Conservation (phyloP, 306 rosid genomes). For the Trifolium fragiferum region DNA sequence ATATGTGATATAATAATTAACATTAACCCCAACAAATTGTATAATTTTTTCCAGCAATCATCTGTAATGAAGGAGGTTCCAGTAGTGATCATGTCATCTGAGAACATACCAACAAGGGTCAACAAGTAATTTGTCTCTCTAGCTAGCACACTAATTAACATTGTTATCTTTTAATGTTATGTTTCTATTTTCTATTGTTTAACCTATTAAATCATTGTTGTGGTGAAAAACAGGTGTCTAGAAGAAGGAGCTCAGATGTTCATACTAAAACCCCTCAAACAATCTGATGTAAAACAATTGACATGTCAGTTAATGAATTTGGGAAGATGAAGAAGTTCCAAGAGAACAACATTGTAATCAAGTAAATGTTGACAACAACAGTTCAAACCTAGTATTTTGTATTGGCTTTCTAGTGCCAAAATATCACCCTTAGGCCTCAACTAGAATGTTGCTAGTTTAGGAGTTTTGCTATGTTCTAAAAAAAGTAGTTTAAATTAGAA, state of each 20-base stretch:
- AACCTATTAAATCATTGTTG: conserved; percentile 1
- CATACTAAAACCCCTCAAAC: conserved; percentile 84
- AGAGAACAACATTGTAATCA: conserved; percentile 9
- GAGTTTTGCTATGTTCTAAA: neutral
- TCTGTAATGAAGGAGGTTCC: conserved; percentile 88
- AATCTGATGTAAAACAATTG: conserved; percentile 74
- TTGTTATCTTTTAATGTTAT: neutral
- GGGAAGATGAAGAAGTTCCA: conserved; percentile 42
- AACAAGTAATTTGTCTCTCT: conserved; percentile 55
- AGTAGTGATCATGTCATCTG: conserved; percentile 92
- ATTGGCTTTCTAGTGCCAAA: conserved; percentile 6
- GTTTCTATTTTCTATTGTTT: neutral
- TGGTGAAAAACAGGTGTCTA: conserved; percentile 63
- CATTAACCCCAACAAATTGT: neutral
- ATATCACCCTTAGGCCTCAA: conserved; percentile 22
- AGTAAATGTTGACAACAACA: too few species aligned
- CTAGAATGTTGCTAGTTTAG: conserved; percentile 38
- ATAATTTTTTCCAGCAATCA: conserved; percentile 60
- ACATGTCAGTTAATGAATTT: conserved; percentile 76
- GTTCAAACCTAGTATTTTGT: too few species aligned
- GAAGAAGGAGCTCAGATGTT: conserved; percentile 98
- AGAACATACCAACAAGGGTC: conserved; percentile 80
- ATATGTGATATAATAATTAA: neutral
- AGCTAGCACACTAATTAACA: neutral
- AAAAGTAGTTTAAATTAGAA: conserved; percentile 13